A percentile compares a stretch with the other conserved stretches of the same genome.
These are phyloP conservation scores for Asterophora lycoperdoides DNA, from an alignment of 768 basidiomycete genomes.

Conservation along the genomic window DNA sequence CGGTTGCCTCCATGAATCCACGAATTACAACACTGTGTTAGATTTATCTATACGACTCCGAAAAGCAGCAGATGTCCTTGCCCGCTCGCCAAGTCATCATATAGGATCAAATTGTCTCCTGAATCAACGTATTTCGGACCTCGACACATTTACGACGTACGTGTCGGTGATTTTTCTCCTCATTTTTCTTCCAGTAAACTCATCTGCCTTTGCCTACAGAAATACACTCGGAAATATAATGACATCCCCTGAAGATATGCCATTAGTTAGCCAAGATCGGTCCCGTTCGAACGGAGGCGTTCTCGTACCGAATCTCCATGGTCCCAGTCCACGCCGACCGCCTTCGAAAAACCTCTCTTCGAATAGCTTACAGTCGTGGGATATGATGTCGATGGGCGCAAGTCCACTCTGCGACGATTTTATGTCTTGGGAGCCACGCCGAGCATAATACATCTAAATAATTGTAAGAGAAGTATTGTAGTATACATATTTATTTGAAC, in stretches of 20 bases:
- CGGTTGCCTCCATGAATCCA: constrained; percentile 52
- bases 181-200: constrained; percentile 2
- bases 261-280: constrained; percentile 15
- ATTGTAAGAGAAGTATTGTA: no score
- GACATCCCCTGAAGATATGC: constrained; percentile 24
- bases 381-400: constrained; percentile 21
- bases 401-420: constrained; percentile 46
- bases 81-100: constrained; percentile 40
- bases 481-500: no score
- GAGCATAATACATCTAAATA: no score
- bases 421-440: constrained; percentile 57
- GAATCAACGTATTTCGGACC: constrained; percentile 42
- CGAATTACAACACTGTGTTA: constrained; percentile 53
- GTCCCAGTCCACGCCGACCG: constrained; percentile 10
- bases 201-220: constrained; percentile 23
- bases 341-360: constrained; percentile 12
- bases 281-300: constrained; percentile 9
- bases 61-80: constrained; percentile 52
- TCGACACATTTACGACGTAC: constrained; percentile 53
- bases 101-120: constrained; percentile 33
- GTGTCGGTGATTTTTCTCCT: constrained; percentile 16
- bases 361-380: constrained; percentile 28
- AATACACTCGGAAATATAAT: constrained; percentile 37
- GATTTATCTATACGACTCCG: constrained; percentile 64
- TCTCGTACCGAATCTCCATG: constrained; percentile 13